Evolutionary conservation across 2,329 filamentous ascomycete species (phyloP), one percentile per base, ranked within the genome.

Genomic region (Trichoderma sp.): DNA sequence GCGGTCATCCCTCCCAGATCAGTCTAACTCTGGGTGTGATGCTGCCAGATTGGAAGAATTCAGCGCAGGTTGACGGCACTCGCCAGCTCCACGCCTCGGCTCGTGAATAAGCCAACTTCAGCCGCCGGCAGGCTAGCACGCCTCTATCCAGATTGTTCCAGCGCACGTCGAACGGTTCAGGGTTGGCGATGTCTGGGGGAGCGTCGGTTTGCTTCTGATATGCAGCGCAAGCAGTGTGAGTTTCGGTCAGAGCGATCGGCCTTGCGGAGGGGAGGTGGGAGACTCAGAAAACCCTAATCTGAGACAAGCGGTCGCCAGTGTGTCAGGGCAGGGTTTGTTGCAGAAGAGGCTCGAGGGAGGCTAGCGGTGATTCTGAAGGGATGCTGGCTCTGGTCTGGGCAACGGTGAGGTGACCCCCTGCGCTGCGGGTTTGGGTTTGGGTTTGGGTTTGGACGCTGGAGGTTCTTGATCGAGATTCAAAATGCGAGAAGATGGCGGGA

Each of bases 1-100:
- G 77, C 80, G 75, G 78, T 80, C 78, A 80, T 80, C 74, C 76
- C 75, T 63, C 57, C 66, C 15, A 64, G 67, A 28, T 26, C 57
- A 51, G 21, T 39, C 34, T 32, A 53, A 28, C 57, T 21, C n/a
- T 30, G 30, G 36, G 9, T 34, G 21, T 53, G 71, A 70, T 57
- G 71, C 58, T 43, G 39, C 24, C 34, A 60, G 57, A 12, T n/a
- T 36, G 30, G 63, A 60, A 26, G 32, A 62, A 36, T 26, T 39
- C 53, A 56, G 64, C 70, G 56, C 66, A 47, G 66, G 24, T 72
- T 51, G 61, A 65, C 51, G 61, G 21, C 61, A n/a, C 36, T 67
- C 30, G 56, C 18, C 53, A 34, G 62, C 56, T 61, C 61, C 67
- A 58, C 64, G 67, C 71, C 71, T 70, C 66, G 56, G 67, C 67